phyloP scores from a whole-genome alignment of 2,329 filamentous ascomycete species.

The Aureobasidium leucospermi region DNA sequence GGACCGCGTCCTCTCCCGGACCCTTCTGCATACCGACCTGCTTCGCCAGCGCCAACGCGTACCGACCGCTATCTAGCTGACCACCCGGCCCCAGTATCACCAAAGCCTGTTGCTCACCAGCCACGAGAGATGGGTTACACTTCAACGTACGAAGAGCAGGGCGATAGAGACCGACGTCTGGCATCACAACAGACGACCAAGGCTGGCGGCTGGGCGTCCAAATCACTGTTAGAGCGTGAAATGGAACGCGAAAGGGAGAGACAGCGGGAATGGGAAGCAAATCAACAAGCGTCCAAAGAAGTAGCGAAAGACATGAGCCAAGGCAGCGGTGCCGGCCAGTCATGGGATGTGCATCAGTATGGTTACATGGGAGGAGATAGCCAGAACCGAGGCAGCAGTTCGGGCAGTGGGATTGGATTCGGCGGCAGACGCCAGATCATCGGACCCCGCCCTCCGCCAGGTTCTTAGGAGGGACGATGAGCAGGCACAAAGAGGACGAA shows the following conservation, averaged over 20 bases:
- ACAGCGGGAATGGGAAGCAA: slow-evolving; percentile 72
- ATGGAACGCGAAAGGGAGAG: slow-evolving; percentile 73
- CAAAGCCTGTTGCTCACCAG: slow-evolving; percentile 30
- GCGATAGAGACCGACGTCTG: slow-evolving; percentile 53
- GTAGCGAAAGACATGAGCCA: slow-evolving; percentile 49
- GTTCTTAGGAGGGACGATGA: neutral
- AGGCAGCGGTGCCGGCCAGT: slow-evolving; percentile 59
- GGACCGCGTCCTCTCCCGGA: slow-evolving; percentile 31
- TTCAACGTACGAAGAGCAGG: slow-evolving; percentile 46
- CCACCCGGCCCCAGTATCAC: slow-evolving; percentile 43
- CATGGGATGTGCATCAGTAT: slow-evolving; percentile 72
- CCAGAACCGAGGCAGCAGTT: slow-evolving; percentile 56
- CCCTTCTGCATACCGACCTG: slow-evolving; percentile 29
- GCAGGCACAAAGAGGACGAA: neutral
- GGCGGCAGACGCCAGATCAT: slow-evolving; percentile 69
- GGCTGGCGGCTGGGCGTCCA: slow-evolving; percentile 56
- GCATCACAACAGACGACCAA: slow-evolving; percentile 55
- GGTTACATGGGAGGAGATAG: slow-evolving; percentile 69
- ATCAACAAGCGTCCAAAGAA: slow-evolving; percentile 57
- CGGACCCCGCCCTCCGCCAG: slow-evolving; percentile 58
- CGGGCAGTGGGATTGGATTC: slow-evolving; percentile 55
- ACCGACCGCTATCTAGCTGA: slow-evolving; percentile 53
- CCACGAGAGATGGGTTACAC: slow-evolving; percentile 49
- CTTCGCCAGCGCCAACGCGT: slow-evolving; percentile 32
- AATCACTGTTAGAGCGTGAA: slow-evolving; percentile 68